Conservation (phyloP, 2,329 filamentous ascomycete species). For the Aureobasidium sp. region DNA sequence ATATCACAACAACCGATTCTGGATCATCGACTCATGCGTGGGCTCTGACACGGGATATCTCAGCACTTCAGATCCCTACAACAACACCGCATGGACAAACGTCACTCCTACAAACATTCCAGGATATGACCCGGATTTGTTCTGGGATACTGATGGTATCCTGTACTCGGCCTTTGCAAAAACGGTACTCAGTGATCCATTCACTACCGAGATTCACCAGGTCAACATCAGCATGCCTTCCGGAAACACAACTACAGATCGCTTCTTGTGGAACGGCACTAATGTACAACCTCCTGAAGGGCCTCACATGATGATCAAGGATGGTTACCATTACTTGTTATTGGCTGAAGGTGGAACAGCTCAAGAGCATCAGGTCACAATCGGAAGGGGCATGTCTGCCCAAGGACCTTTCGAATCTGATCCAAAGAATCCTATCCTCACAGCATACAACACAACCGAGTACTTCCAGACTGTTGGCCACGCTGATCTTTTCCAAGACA, state of each 20-base stretch:
- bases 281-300: conserved; percentile 30
- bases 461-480: conserved; percentile 49
- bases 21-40: conserved; percentile 27
- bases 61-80: conserved; percentile 37
- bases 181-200: neutral
- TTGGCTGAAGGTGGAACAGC: conserved; percentile 35
- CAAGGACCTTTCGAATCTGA: conserved; percentile 23
- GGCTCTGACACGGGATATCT: conserved; percentile 35
- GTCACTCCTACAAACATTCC: conserved; percentile 39
- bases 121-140: conserved; percentile 49
- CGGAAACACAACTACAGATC: conserved; percentile 19
- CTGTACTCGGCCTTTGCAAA: conserved; percentile 36
- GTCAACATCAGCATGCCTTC: conserved; percentile 29
- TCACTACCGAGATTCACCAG: conserved; percentile 32
- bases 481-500: conserved; percentile 50
- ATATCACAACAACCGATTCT: conserved; percentile 35
- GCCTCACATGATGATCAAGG: conserved; percentile 33
- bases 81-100: conserved; percentile 40
- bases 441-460: conserved; percentile 22
- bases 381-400: conserved; percentile 31
- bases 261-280: conserved; percentile 32
- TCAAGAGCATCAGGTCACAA: conserved; percentile 33
- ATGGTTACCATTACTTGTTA: conserved; percentile 32
- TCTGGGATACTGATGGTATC: conserved; percentile 51
- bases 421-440: conserved; percentile 24